Percentiles rank a stretch among this genome's conserved stretches.
phyloP scores from a whole-genome alignment of 495 filamentous ascomycete species.

The Beverwykella pulmonaria region DNA sequence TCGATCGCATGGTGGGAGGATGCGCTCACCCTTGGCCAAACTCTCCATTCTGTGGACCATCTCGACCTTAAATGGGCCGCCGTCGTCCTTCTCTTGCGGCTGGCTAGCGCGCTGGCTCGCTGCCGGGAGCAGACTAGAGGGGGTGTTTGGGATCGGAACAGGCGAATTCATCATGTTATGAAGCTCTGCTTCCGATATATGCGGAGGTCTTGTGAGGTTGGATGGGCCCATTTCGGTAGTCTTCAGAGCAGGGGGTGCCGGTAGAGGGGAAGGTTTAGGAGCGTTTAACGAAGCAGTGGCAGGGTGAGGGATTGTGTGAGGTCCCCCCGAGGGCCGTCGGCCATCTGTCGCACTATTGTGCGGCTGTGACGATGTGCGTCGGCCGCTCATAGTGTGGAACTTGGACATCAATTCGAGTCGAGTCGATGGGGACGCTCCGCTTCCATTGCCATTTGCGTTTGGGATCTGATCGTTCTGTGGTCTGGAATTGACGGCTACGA shows the following conservation, averaged over 20 bases:
- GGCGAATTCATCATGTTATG: conserved; percentile 33
- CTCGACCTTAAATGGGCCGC: conserved; percentile 63
- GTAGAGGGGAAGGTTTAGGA: conserved; percentile 1
- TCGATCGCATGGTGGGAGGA: conserved; percentile 79
- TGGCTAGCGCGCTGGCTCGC: conserved; percentile 45
- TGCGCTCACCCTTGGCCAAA: conserved; percentile 67
- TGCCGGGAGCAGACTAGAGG: conserved; percentile 49
- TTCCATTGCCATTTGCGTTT: not conserved
- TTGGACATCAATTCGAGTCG: conserved; percentile 48
- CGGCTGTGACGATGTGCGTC: conserved; percentile 32
- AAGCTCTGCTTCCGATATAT: conserved; percentile 24
- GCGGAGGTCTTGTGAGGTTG: not conserved
- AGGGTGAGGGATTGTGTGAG: conserved; percentile 11
- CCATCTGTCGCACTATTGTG: conserved; percentile 16
- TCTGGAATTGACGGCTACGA: conserved; percentile 61
- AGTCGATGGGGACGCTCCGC: conserved; percentile 36
- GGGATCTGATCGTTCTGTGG: conserved; percentile 39
- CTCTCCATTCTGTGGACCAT: conserved; percentile 78
- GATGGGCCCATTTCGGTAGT: not conserved
- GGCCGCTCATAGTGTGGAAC: conserved; percentile 61
- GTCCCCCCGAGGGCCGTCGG: conserved; percentile 16
- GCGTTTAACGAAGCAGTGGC: not conserved
- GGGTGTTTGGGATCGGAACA: conserved; percentile 36
- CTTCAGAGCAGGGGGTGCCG: not conserved
- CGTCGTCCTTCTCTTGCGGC: conserved; percentile 59